phyloP scores from a whole-genome alignment of 495 filamentous ascomycete species.

The Tuber aestivum region DNA sequence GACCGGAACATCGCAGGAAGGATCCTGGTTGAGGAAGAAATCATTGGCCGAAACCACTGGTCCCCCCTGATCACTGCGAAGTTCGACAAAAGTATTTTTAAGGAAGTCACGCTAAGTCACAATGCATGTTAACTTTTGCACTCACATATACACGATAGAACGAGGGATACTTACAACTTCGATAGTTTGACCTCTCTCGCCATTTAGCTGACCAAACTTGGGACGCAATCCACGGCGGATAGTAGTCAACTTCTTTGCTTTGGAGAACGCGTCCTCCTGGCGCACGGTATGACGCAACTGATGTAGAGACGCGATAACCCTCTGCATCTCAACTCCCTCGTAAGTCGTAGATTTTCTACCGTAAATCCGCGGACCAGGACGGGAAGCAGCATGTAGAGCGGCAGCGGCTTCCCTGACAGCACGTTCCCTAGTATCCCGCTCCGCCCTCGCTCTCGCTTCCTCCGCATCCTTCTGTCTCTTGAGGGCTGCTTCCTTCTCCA shows the following conservation, averaged over 20 bases:
- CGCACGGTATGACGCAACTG: conserved; percentile 31
- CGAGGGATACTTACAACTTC: conserved; percentile 28
- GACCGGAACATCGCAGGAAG: conserved; percentile 51
- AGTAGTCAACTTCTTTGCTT: conserved; percentile 32
- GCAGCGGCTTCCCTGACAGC: conserved; percentile 9
- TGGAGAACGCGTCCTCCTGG: conserved; percentile 26
- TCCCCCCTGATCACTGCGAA: conserved; percentile 41
- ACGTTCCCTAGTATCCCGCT: conserved; percentile 16
- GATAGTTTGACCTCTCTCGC: conserved; percentile 37
- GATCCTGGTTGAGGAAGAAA: conserved; percentile 59
- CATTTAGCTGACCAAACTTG: conserved; percentile 41
- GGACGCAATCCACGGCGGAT: conserved; percentile 38
- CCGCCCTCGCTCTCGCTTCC: conserved; percentile 23
- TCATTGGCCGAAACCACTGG: conserved; percentile 60
- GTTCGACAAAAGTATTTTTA: conserved; percentile 25
- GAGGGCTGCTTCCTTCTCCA: conserved; percentile 19
- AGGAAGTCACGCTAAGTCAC: conserved; percentile 32
- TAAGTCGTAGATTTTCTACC: conserved; percentile 27
- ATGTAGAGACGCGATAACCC: conserved; percentile 36
- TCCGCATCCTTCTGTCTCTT: conserved; percentile 25
- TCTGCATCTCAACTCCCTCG: conserved; percentile 30
- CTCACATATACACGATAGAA: not conserved
- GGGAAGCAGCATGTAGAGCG: conserved; percentile 13
- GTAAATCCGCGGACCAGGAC: conserved; percentile 28
- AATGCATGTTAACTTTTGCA: not conserved